Conservation (phyloP, 2,329 filamentous ascomycete genomes). For the Clonostachys solani region DNA sequence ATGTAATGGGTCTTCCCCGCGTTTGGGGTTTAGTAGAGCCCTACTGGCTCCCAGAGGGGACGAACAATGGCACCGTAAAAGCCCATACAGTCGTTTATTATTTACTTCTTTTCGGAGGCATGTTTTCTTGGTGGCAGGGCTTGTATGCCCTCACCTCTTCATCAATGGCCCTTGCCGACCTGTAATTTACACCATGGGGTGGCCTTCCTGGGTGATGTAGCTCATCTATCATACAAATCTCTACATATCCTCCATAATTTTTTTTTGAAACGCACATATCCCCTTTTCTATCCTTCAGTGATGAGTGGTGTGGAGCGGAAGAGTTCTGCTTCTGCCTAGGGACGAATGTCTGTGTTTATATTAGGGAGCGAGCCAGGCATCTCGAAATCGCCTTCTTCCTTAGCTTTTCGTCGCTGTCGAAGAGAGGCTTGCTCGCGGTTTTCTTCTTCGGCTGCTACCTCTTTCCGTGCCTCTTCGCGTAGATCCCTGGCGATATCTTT, state of each 20-base stretch:
- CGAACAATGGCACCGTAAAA: constrained; percentile 7
- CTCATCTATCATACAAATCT: too few relatives aligned
- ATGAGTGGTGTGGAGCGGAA: too few relatives aligned
- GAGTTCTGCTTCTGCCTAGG: neutral
- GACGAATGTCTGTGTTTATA: constrained; percentile 18
- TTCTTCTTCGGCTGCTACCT: constrained; percentile 38
- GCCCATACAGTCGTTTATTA: constrained; percentile 80
- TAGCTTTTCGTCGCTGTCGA: constrained; percentile 28
- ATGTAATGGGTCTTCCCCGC: constrained; percentile 83
- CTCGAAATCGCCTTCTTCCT: constrained; percentile 31
- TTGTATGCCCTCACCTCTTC: constrained; percentile 69
- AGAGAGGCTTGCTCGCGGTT: constrained; percentile 29
- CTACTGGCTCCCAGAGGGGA: constrained; percentile 25
- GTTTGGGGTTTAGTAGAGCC: constrained; percentile 75
- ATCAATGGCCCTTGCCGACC: constrained; percentile 17
- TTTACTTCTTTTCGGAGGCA: constrained; percentile 66
- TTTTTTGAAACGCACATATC: too few relatives aligned
- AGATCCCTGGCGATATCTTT: constrained; percentile 47
- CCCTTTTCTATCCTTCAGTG: too few relatives aligned
- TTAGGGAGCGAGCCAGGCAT: constrained; percentile 44
- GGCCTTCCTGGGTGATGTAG: neutral
- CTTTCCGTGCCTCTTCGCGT: constrained; percentile 44
- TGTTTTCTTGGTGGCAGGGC: constrained; percentile 64
- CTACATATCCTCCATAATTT: too few relatives aligned
- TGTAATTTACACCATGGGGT: constrained; percentile 12